Evolutionary conservation across 148 eudicot genomes (phyloP), one percentile per base, ranked within the genome.

Genomic region (Amaranthus hypochondriacus): DNA sequence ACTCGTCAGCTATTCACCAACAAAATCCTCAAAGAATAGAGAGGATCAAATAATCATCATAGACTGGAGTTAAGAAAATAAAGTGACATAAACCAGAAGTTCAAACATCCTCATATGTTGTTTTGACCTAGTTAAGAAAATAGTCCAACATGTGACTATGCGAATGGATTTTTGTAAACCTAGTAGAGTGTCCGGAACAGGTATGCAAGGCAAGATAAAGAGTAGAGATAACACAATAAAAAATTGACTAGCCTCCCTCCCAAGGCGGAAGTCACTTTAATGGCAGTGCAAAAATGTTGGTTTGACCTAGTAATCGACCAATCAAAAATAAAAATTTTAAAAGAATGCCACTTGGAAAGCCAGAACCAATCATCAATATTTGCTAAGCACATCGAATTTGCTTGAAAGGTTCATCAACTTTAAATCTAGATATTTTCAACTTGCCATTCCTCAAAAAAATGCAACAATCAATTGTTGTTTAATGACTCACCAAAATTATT

Each of bases 331-430:
- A 28, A 28, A 28, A 28, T 28, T 28, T 28, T 28, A 28, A 28
- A 28, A 28, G 39, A 28, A 28, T 28, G 39, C 39, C 39, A 28
- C 39, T 28, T 47, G 6, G 51, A 47, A 11, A 65, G 15, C 14
- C 9, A 48, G 9, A 72, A 28, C 18, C 7, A 28, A 49, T 6
- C 56, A 21, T 48, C 14, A 60, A 39, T 13, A 61, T 12, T 15
- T 9, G 48, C 54, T 64, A 73, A 62, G 44, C 75, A 69, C 67
- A 63, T 12, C 52, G 68, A 62, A 73, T 15, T 4, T 8, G 4
- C 9, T 39, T 51, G 48, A 51, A 62, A 73, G 39, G 7, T 60
- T n/a, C 8, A 21, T 9, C 56, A 11, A 7, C 52, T 50, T 43
- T n/a, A 49, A 56, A 60, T 28, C 13, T 47, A 4, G 44, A 49